These are phyloP conservation scores for Lagenaria siceraria DNA, from an alignment of 306 rosid species.

Conservation along the genomic window DNA sequence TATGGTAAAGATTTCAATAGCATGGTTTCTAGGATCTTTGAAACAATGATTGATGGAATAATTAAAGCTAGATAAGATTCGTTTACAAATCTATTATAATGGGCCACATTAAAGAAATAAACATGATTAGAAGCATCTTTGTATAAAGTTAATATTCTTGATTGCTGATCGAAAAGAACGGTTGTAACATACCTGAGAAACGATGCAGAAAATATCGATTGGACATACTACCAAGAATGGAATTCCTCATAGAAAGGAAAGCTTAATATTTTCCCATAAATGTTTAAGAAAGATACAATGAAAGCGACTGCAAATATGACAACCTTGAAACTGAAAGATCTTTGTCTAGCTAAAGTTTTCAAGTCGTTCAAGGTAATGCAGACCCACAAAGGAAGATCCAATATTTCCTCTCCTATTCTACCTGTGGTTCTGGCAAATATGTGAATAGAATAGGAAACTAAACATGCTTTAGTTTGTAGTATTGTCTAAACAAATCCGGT, in stretches of 20 bases:
- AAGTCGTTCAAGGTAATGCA: background rate
- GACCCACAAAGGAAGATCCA: background rate
- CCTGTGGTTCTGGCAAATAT: background rate
- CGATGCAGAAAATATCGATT: background rate
- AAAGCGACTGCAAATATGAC: background rate
- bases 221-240: background rate
- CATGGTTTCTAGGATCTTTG: background rate
- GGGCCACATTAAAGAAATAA: background rate
- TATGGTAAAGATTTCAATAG: background rate
- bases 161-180: background rate
- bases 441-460: background rate
- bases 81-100: conserved; percentile 14
- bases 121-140: conserved; percentile 1
- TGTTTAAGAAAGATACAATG: background rate
- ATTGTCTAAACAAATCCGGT: background rate
- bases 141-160: background rate
- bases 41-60: conserved; percentile 21
- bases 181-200: background rate
- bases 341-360: background rate
- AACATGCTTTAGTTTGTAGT: background rate
- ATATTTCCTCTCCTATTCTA: background rate
- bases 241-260: background rate
- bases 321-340: background rate
- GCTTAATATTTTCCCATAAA: background rate
- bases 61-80: conserved; percentile 36